Conservation (phyloP, 176 grass and related monocot genomes). For the Musa schizocarpa region DNA sequence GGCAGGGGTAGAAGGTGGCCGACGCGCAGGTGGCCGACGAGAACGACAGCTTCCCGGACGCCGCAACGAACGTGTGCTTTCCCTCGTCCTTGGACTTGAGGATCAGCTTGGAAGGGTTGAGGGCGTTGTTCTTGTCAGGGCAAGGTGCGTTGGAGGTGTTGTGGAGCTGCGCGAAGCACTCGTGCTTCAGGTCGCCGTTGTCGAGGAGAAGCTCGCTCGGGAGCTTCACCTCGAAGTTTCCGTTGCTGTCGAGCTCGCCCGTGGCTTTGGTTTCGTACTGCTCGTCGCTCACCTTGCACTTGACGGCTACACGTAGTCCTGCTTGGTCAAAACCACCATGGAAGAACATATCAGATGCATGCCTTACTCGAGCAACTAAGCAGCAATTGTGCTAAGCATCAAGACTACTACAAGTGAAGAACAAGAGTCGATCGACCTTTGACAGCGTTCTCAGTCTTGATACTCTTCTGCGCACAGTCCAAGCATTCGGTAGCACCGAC, state of each 20-base stretch:
- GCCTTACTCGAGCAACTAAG: not conserved
- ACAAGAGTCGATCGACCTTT: not conserved
- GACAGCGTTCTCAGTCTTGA: not conserved
- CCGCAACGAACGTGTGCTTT: constrained; percentile 26
- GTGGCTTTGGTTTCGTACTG: constrained; percentile 40
- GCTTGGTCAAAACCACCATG: not conserved
- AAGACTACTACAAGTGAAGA: not conserved
- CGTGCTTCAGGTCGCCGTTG: constrained; percentile 24
- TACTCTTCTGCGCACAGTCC: not conserved
- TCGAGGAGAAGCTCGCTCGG: constrained; percentile 13
- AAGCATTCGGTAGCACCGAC: not conserved
- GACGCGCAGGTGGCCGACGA: constrained; percentile 44
- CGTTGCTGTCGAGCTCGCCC: constrained; percentile 30
- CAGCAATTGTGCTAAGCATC: no score
- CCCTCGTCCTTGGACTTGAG: not conserved
- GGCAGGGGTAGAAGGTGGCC: constrained; percentile 8
- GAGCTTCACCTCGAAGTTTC: constrained; percentile 40
- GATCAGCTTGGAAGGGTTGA: constrained; percentile 37
- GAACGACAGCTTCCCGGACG: constrained; percentile 25
- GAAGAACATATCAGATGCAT: not conserved
- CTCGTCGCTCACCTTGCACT: constrained; percentile 35
- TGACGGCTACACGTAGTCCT: constrained; percentile 44
- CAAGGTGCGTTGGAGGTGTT: constrained; percentile 35
- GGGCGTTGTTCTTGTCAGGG: constrained; percentile 13
- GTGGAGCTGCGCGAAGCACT: constrained; percentile 62